These are phyloP conservation scores for Ministeria vibrans DNA, from an alignment of 78 protist species.

Conservation along the genomic window DNA sequence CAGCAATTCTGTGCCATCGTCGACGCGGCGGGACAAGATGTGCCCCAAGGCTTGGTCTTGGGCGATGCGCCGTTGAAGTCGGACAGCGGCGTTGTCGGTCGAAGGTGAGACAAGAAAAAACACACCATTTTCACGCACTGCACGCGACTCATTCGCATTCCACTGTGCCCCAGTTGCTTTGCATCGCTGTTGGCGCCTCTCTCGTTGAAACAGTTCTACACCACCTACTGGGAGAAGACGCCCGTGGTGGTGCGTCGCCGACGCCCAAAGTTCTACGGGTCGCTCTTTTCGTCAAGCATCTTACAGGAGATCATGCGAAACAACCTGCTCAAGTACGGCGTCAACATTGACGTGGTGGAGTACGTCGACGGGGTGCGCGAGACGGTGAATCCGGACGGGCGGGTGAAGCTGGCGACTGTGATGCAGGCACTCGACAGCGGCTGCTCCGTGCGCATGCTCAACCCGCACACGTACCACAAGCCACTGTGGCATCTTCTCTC, in stretches of 20 bases:
- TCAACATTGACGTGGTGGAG: conserved; percentile 47
- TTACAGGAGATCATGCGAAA: conserved; percentile 37
- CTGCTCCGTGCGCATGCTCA: conserved; percentile 58
- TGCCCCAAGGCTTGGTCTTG: no score
- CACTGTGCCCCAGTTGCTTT: no score
- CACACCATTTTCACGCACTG: no score
- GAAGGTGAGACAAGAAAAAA: no score
- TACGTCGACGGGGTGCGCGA: conserved; percentile 41
- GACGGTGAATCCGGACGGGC: conserved; percentile 41
- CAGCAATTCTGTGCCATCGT: no score
- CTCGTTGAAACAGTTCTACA: background rate
- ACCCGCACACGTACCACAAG: conserved; percentile 45
- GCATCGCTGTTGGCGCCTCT: background rate
- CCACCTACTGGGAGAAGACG: background rate
- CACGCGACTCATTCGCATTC: no score
- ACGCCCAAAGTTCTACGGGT: background rate
- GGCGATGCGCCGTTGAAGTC: no score
- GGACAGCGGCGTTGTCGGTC: no score
- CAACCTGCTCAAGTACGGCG: conserved; percentile 29
- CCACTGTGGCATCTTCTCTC: conserved; percentile 42
- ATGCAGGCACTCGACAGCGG: conserved; percentile 29
- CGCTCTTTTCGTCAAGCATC: conserved; percentile 30
- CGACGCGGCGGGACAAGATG: no score
- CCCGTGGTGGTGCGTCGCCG: background rate
- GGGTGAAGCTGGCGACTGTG: background rate